These are phyloP conservation scores for Botrytis sinoallii DNA, from an alignment of 2,329 filamentous ascomycete genomes.

Conservation along the genomic window DNA sequence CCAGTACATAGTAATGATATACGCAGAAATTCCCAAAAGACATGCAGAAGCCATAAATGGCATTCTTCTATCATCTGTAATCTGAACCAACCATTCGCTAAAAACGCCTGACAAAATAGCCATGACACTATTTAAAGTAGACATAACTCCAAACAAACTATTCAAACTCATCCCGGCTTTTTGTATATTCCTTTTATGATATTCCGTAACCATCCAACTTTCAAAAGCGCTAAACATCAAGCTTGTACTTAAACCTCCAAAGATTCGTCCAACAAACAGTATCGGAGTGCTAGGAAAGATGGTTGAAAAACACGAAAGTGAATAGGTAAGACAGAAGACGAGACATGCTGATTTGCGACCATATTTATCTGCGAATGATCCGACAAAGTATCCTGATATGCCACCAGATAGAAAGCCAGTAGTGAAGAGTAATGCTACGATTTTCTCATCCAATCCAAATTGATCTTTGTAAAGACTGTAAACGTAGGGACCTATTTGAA, in stretches of 20 bases:
- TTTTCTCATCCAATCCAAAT: constrained; percentile 33
- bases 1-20: constrained; percentile 49
- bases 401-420: constrained; percentile 37
- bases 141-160: constrained; percentile 51
- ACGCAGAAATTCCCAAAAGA: constrained; percentile 44
- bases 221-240: constrained; percentile 59
- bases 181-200: constrained; percentile 45
- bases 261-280: constrained; percentile 51
- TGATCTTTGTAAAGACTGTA: constrained; percentile 39
- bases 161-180: constrained; percentile 46
- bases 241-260: constrained; percentile 55
- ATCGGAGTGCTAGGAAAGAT: constrained; percentile 44
- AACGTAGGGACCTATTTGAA: constrained; percentile 34
- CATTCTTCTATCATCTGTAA: constrained; percentile 48
- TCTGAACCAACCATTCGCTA: constrained; percentile 50
- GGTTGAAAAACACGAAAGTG: constrained; percentile 51
- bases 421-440: constrained; percentile 36
- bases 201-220: constrained; percentile 61
- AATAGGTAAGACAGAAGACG: constrained; percentile 52
- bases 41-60: constrained; percentile 50
- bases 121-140: constrained; percentile 52
- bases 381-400: constrained; percentile 36
- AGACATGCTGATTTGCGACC: constrained; percentile 51
- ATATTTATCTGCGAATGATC: constrained; percentile 36
- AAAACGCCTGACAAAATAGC: constrained; percentile 53